Conservation (phyloP, 2,329 filamentous ascomycete species). For the Exophiala viscosa region DNA sequence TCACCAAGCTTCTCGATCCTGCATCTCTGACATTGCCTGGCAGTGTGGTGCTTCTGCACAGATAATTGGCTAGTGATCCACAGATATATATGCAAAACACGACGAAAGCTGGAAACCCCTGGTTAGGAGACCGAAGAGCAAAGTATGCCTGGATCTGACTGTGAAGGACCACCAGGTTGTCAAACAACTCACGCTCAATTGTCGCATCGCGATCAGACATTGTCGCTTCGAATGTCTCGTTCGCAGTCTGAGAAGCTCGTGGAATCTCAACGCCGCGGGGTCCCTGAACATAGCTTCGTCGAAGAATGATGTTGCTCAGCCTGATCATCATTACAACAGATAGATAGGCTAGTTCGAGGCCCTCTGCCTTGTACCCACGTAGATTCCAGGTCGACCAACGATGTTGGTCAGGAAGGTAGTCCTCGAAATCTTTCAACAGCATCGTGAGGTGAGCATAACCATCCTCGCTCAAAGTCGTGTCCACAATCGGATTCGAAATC, state of each 20-base stretch:
- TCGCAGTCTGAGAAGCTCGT: too few species aligned
- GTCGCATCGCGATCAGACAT: constrained; percentile 30
- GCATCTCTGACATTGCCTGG: too few species aligned
- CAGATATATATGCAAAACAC: constrained; percentile 43
- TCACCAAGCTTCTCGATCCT: not conserved
- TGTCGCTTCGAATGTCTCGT: constrained; percentile 20
- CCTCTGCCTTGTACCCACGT: constrained; percentile 35
- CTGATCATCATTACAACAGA: constrained; percentile 37
- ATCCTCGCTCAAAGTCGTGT: not conserved
- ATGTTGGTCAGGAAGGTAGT: constrained; percentile 33
- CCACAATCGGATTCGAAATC: not conserved
- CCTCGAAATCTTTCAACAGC: constrained; percentile 23
- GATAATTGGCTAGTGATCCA: constrained; percentile 35
- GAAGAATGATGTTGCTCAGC: constrained; percentile 37
- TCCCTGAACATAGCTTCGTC: constrained; percentile 37
- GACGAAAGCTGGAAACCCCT: constrained; percentile 37
- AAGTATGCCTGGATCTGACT: constrained; percentile 38
- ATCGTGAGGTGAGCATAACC: not conserved
- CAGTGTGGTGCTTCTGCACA: too few species aligned
- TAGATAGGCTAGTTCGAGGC: constrained; percentile 37
- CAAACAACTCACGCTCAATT: constrained; percentile 35
- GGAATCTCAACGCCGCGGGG: too few species aligned
- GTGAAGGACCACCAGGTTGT: constrained; percentile 36
- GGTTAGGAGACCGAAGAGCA: constrained; percentile 29
- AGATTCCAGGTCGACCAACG: constrained; percentile 38